These are phyloP conservation scores for Cordyceps cicadae DNA, from an alignment of 2,329 filamentous ascomycete species.

Conservation along the genomic window DNA sequence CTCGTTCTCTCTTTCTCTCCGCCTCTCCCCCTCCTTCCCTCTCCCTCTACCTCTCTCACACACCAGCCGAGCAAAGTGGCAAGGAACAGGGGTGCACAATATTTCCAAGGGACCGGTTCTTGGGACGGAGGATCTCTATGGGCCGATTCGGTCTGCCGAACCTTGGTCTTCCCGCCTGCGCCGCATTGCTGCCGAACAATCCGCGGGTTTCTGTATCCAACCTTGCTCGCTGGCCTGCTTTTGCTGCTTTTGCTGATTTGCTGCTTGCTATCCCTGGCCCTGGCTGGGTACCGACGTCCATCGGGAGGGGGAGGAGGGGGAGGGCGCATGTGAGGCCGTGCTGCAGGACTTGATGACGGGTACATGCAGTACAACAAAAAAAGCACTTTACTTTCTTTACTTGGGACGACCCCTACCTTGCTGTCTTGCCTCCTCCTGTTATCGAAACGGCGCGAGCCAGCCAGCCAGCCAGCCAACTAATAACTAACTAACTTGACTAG, in stretches of 20 bases:
- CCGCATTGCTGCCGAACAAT: background rate
- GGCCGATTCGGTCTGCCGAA: slow-evolving; percentile 2
- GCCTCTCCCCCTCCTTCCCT: no score
- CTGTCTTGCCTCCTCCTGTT: no score
- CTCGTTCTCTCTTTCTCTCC: no score
- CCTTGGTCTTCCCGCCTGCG: background rate
- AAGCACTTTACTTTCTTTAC: no score
- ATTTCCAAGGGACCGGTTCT: slow-evolving; percentile 5
- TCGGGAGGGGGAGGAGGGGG: background rate
- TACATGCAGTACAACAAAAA: background rate
- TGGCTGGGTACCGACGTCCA: background rate
- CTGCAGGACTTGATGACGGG: slow-evolving; percentile 1
- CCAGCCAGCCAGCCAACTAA: no score
- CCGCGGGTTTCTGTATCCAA: background rate
- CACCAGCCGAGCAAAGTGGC: background rate
- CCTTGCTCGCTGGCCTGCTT: background rate
- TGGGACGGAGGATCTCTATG: slow-evolving; percentile 1
- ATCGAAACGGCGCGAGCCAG: background rate
- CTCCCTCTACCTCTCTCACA: no score
- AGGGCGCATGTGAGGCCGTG: background rate
- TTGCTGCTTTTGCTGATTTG: background rate
- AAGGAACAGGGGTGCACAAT: background rate
- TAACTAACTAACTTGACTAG: no score
- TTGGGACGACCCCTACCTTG: background rate
- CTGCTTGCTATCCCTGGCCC: background rate